Percentiles rank a stretch among this genome's conserved stretches.
phyloP scores from a whole-genome alignment of 495 filamentous ascomycete genomes.

The Choiromyces venosus region DNA sequence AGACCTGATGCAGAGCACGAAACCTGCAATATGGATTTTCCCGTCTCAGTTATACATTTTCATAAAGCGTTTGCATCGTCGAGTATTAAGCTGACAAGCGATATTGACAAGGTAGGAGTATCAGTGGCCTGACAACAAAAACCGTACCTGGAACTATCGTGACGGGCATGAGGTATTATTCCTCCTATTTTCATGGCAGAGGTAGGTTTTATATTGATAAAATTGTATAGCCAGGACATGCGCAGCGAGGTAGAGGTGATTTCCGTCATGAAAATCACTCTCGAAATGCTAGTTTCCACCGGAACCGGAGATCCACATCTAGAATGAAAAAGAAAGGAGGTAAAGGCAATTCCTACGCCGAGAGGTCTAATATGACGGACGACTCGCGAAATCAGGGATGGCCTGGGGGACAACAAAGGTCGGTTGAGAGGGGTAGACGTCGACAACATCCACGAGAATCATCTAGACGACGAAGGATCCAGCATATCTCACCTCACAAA shows the following conservation, averaged over 20 bases:
- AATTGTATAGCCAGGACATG: neutral
- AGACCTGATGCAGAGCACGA: constrained; percentile 38
- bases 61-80: neutral
- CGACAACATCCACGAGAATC: neutral
- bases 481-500: neutral
- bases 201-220: constrained; percentile 4
- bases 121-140: constrained; percentile 7
- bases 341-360: neutral
- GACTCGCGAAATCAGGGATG: neutral
- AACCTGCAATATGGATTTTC: constrained; percentile 4
- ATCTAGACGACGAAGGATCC: neutral
- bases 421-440: neutral
- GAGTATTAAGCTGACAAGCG: constrained; percentile 17
- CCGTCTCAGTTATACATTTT: constrained; percentile 2
- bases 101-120: constrained; percentile 23
- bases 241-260: neutral
- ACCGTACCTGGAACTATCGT: constrained; percentile 5
- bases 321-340: neutral
- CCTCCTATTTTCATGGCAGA: neutral
- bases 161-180: constrained; percentile 24
- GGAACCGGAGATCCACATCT: neutral
- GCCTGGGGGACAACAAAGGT: neutral
- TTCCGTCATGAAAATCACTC: neutral
- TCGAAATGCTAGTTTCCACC: neutral
- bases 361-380: neutral